Conservation (phyloP, 352 stramenopile genomes). For the Globisporangium nodosum region DNA sequence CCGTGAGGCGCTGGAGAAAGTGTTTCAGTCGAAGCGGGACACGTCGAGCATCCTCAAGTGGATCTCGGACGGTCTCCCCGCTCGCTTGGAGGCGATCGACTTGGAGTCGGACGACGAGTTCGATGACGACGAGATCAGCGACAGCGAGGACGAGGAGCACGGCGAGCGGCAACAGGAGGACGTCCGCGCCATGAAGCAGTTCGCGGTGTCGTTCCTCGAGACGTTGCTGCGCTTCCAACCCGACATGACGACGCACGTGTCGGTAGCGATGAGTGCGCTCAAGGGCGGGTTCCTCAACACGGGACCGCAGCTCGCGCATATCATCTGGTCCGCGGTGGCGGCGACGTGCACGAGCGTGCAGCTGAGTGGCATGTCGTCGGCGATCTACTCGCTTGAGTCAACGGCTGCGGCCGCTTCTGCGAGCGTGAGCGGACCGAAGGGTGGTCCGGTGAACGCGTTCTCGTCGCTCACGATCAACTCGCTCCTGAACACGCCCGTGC, state of each 20-base stretch:
- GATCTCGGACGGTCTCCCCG: conserved; percentile 45
- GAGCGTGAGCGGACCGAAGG: conserved; percentile 7
- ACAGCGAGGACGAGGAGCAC: conserved; percentile 21
- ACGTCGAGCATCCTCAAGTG: conserved; percentile 58
- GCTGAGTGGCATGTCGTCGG: conserved; percentile 63
- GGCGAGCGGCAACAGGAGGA: conserved; percentile 26
- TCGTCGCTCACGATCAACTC: conserved; percentile 68
- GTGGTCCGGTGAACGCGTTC: conserved; percentile 27
- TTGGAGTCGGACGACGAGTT: conserved; percentile 27
- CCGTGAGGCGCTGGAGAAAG: conserved; percentile 59
- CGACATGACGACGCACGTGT: conserved; percentile 45
- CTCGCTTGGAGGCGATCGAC: conserved; percentile 32
- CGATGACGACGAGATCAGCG: conserved; percentile 12
- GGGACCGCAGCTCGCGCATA: conserved; percentile 59
- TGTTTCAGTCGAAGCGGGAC: conserved; percentile 74
- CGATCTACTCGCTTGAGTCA: conserved; percentile 48
- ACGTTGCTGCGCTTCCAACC: conserved; percentile 62
- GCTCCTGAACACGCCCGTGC: conserved; percentile 46
- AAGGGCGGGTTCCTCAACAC: conserved; percentile 74
- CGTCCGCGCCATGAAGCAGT: conserved; percentile 70
- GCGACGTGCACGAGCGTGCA: conserved; percentile 61
- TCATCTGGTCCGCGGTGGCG: conserved; percentile 71
- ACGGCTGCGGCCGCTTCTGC: conserved; percentile 12
- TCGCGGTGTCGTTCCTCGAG: conserved; percentile 63
- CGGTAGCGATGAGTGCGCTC: conserved; percentile 42